Base-by-base conservation (phyloP, 2,329 filamentous ascomycete genomes). In the Phoma sp. region DNA sequence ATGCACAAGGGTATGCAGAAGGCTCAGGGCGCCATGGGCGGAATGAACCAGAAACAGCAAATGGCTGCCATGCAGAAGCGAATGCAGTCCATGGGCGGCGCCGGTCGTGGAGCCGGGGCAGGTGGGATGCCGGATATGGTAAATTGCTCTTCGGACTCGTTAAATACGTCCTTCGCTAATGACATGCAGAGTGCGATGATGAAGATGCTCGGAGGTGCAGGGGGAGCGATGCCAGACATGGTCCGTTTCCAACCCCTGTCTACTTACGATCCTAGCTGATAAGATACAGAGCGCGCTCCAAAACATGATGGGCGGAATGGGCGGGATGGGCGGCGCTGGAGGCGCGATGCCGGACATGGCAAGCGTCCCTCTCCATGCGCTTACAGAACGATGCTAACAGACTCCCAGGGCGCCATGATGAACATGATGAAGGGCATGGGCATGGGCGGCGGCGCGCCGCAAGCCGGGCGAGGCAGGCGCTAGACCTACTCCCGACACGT, bases 11-110 rank as follows among this genome's bases (percentile, higher is more conserved):
- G 97, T 74, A 96, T 98, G 89, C 92, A 97, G 75, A 88, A 89
- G 46, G 93, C 93, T 0, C 93, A 98, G 77, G 89, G 90, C 51
- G 91, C 91, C 61, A 92, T 97, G 88, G 91, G 89, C 25, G 92
- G 93, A 39, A 90, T 88, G 27, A 96, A 96, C 78, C 94, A 95
- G 76, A 86, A 91, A 29, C 92, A 96, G 74, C 94, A 98, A 77
- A 85, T 98, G 78, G 93, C 93, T 0, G 94, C 95, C 2, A 96
- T 98, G 92, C 95, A 99, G 80, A 96, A 96, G 80, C 84, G 93
- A 12, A 81, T 99, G 78, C 90, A 93, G 73, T 91, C 89, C 65
- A 96, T 98, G 91, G 95, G 94, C 31, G 91, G 90, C 31, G 87
- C 80, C 1, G 84, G 80, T 2, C 87, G 82, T 3, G 88, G 81